A percentile compares a stretch with the other conserved stretches of the same genome.
These are phyloP conservation scores for Leccinum uliginosum DNA, from an alignment of 768 basidiomycete species.

Conservation along the genomic window DNA sequence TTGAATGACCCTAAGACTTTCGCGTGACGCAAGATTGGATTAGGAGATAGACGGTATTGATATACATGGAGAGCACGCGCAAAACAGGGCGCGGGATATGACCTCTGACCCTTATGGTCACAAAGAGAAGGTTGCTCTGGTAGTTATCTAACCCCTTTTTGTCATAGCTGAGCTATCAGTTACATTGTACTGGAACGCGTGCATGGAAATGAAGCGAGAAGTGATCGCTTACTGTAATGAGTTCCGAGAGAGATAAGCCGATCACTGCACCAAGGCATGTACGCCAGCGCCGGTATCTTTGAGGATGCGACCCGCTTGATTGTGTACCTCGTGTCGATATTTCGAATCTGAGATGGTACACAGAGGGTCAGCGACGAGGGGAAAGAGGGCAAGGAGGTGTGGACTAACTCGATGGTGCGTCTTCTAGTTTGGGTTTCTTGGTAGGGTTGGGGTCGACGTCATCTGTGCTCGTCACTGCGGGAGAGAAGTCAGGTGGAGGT, in stretches of 20 bases:
- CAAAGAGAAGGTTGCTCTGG: not conserved
- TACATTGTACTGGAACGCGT: not conserved
- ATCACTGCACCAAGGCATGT: conserved; percentile 41
- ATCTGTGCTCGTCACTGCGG: conserved; percentile 33
- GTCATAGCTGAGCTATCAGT: conserved; percentile 8
- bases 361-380: not conserved
- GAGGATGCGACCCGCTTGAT: conserved; percentile 31
- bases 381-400: not conserved
- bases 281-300: conserved; percentile 40
- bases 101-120: not conserved
- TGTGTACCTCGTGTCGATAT: conserved; percentile 41
- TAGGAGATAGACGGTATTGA: not conserved
- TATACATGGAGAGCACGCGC: conserved; percentile 9
- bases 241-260: not conserved
- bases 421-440: conserved; percentile 38
- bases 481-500: conserved; percentile 36
- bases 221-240: conserved; percentile 13
- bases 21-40: not conserved
- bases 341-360: conserved; percentile 7
- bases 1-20: not conserved
- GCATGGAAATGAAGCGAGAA: not conserved
- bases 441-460: conserved; percentile 21
- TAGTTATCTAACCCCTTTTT: conserved; percentile 1
- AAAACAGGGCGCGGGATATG: not conserved
- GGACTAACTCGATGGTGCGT: not conserved